Evolutionary conservation across 768 basidiomycete species (phyloP).

Genomic region (Auricularia sp.): DNA sequence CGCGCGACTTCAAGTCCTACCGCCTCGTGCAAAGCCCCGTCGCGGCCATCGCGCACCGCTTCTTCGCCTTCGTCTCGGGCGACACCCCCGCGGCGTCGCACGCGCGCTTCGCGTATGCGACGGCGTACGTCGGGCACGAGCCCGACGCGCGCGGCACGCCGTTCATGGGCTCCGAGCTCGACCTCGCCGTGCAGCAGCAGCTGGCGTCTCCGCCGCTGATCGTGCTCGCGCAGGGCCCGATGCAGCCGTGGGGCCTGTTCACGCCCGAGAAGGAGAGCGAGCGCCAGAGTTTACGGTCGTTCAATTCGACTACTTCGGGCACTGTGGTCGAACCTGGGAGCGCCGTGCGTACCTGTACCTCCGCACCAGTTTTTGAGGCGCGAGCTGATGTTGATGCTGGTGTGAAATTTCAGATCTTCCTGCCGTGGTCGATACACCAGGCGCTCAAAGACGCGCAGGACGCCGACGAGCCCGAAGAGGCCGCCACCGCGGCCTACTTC

Average conservation of each 20-base stretch:
- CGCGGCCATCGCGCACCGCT: not conserved
- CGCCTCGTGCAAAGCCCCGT: not conserved
- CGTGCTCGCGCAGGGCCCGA: constrained; percentile 1
- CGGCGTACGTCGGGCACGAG: not conserved
- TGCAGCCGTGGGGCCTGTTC: not conserved
- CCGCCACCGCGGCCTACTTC: not conserved
- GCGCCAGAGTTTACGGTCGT: not conserved
- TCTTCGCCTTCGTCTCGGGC: not conserved
- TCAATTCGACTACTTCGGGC: not conserved
- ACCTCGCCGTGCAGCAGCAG: not conserved
- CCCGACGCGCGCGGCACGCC: not conserved
- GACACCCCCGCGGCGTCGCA: not conserved
- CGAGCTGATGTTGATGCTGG: not conserved
- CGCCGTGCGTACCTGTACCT: not conserved
- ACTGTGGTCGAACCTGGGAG: not conserved
- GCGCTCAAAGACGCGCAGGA: not conserved
- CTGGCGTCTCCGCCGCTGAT: not conserved
- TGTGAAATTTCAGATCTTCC: not conserved
- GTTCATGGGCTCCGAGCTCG: not conserved
- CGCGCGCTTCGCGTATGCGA: not conserved
- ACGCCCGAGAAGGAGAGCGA: not conserved
- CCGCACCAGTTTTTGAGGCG: too few species aligned
- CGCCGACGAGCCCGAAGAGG: constrained; percentile 1
- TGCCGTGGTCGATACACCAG: not conserved
- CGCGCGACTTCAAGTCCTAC: not conserved